Evolutionary conservation across 768 basidiomycete genomes (phyloP).

Genomic region (Piloderma croceum): DNA sequence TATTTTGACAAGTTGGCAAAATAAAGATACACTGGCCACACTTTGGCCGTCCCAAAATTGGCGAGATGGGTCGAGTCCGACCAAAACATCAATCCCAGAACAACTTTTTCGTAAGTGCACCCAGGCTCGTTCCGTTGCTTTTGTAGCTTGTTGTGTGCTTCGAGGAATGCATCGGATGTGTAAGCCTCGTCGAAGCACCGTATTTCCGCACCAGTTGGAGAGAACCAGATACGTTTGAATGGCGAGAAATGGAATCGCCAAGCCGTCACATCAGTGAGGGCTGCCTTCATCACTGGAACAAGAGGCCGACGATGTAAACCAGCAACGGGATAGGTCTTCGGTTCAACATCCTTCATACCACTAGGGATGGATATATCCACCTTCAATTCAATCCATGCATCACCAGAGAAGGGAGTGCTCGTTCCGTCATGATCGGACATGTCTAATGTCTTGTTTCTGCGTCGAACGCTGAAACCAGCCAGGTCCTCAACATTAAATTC

Average conservation of each 20-base stretch:
- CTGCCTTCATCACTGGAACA: slow-evolving; percentile 7
- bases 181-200: slow-evolving; percentile 20
- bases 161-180: slow-evolving; percentile 17
- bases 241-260: slow-evolving; percentile 20
- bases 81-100: slow-evolving; percentile 12
- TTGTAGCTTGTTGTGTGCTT: slow-evolving; percentile 17
- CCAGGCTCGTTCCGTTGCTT: slow-evolving; percentile 10
- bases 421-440: not conserved
- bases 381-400: not conserved
- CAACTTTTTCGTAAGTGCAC: slow-evolving; percentile 11
- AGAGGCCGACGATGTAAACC: slow-evolving; percentile 15
- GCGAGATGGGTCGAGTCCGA: slow-evolving; percentile 15
- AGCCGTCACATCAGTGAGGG: slow-evolving; percentile 1
- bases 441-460: not conserved
- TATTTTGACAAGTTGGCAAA: slow-evolving; percentile 22
- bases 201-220: slow-evolving; percentile 8
- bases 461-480: not conserved
- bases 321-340: slow-evolving; percentile 10
- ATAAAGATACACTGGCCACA: slow-evolving; percentile 20
- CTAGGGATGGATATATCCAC: slow-evolving; percentile 27
- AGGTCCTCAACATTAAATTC: slow-evolving; percentile 2
- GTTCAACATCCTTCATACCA: slow-evolving; percentile 11
- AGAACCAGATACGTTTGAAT: slow-evolving; percentile 19
- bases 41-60: slow-evolving; percentile 14
- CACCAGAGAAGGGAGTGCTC: not conserved